Percentiles rank a stretch among this genome's conserved stretches.
These are phyloP conservation scores for Myrmaecium sp. DNA, from an alignment of 2,329 filamentous ascomycete genomes.

Conservation along the genomic window DNA sequence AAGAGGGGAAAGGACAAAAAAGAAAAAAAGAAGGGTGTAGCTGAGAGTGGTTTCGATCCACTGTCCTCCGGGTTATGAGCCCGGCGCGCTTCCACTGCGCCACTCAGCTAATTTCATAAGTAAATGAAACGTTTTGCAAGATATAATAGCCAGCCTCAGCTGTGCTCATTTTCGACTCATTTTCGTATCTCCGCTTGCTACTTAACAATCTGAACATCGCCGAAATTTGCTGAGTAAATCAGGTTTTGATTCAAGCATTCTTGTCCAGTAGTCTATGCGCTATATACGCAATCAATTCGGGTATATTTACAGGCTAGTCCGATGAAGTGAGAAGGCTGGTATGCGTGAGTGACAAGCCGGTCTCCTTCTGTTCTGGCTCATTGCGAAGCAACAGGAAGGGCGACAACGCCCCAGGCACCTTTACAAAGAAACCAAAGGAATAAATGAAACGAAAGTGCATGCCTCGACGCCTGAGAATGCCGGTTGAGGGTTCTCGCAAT, in stretches of 20 bases:
- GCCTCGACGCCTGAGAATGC: slow-evolving; percentile 2
- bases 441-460: slow-evolving; percentile 3
- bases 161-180: slow-evolving; percentile 6
- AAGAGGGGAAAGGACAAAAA: slow-evolving; percentile 4
- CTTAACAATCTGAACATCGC: too few species aligned
- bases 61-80: too few species aligned
- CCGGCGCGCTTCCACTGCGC: too few species aligned
- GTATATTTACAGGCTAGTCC: neutral
- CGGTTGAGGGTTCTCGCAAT: neutral
- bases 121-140: slow-evolving; percentile 1
- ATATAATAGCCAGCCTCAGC: slow-evolving; percentile 1
- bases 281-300: slow-evolving; percentile 2
- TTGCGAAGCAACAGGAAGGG: too few species aligned
- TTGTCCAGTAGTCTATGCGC: slow-evolving; percentile 1
- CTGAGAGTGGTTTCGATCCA: slow-evolving; percentile 12
- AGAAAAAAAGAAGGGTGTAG: slow-evolving; percentile 7
- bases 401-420: neutral
- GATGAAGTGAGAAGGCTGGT: neutral
- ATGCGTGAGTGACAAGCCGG: neutral
- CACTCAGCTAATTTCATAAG: slow-evolving; percentile 2
- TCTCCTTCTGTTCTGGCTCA: too few species aligned
- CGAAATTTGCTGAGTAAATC: too few species aligned
- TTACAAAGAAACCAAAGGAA: neutral
- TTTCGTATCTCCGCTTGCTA: slow-evolving; percentile 2
- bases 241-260: slow-evolving; percentile 17